Evolutionary conservation across 495 filamentous ascomycete species (phyloP).

Genomic region (Chaetomium fimeti): DNA sequence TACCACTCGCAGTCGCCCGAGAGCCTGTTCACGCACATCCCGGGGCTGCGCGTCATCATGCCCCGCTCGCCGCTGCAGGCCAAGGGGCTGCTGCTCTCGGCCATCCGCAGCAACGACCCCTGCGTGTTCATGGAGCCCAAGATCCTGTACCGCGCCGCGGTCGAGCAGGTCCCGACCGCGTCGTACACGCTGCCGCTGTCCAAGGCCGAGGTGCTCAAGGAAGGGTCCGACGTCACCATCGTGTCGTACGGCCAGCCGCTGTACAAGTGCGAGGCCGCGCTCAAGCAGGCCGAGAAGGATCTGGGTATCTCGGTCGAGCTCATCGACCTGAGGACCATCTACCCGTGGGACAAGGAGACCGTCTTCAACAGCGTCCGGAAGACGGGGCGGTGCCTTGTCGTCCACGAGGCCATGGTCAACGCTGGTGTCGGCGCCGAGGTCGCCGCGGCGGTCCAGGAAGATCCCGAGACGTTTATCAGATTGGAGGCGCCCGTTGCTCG

Average conservation of each 20-base stretch:
- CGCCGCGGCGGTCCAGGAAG: constrained; percentile 86
- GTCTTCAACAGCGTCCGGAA: constrained; percentile 82
- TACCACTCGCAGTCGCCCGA: constrained; percentile 96
- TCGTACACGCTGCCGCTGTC: constrained; percentile 82
- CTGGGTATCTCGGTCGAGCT: constrained; percentile 79
- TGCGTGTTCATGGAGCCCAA: constrained; percentile 98
- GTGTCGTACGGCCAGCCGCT: constrained; percentile 91
- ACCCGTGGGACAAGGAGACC: constrained; percentile 90
- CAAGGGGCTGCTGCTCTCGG: constrained; percentile 83
- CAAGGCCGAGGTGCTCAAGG: constrained; percentile 84
- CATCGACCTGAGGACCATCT: constrained; percentile 87
- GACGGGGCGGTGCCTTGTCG: constrained; percentile 86
- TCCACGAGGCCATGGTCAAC: constrained; percentile 95
- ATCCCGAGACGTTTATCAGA: constrained; percentile 71
- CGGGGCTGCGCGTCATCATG: constrained; percentile 85
- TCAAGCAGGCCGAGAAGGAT: constrained; percentile 76
- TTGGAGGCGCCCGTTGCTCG: constrained; percentile 91
- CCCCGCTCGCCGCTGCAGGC: constrained; percentile 88
- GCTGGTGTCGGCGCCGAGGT: constrained; percentile 93
- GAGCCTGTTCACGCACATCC: constrained; percentile 86
- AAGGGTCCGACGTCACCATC: constrained; percentile 80
- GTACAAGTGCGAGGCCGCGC: constrained; percentile 80
- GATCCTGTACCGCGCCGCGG: constrained; percentile 87
- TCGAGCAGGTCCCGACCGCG: constrained; percentile 86
- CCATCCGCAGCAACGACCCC: constrained; percentile 81